Evolutionary conservation across 495 filamentous ascomycete genomes (phyloP), one percentile per base, ranked within the genome.

Genomic region (Hypoxylon fuscum): DNA sequence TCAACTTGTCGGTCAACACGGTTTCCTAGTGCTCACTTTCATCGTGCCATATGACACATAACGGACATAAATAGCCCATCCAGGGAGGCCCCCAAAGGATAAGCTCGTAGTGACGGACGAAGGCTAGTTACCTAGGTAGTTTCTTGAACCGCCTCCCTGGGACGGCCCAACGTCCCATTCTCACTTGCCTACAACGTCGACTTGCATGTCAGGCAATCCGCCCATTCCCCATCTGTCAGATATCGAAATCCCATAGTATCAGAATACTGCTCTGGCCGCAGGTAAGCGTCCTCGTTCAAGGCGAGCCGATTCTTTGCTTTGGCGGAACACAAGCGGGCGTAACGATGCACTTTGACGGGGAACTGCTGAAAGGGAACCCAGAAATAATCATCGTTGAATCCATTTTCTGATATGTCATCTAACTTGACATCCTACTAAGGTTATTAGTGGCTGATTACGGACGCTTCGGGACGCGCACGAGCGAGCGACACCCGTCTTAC

Each of bases 21-120:
- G 46, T 38, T 46, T 56, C 32, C 63, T 66, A 66, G 63, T 61
- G 63, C 63, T 66, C 63, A 66, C 63, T 62, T 41, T 6, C 44
- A 61, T 41, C 27, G 20, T 61, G 57, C 51, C 63, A 61, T 66
- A 57, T 66, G 63, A 66, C 56, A 51, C 42, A 27, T 38, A 29
- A n/a, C 32, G 34, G 22, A 47, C 51, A 66, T 66, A 66, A 66
- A 66, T 66, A 66, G 52, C 38, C 34, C 47, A 43, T 65, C 53
- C 22, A 25, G 38, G 51, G 6, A 40, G 49, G 25, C 44, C 52
- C 51, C 51, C 52, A 55, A n/a, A 57, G 52, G 15, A 50, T 47
- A 44, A 61, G 56, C 52, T 43, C 43, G 15, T 25, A 17, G 29
- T 14, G 21, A 35, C 9, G 22, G 41, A 58, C 53, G 56, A 66